phyloP scores from a whole-genome alignment of 257 asterid species.

The Lithospermum erythrorhizon region DNA sequence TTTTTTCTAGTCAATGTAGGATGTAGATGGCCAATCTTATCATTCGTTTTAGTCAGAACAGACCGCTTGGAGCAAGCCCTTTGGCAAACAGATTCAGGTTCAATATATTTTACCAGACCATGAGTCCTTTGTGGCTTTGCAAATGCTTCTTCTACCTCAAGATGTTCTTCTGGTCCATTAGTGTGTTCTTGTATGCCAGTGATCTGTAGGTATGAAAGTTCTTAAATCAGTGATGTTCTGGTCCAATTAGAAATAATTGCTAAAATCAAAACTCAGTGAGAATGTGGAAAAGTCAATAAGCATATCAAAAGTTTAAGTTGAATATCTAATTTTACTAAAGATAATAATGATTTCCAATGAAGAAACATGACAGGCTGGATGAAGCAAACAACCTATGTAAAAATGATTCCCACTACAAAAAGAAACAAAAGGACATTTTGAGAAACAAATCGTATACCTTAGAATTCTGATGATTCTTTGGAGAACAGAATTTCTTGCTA shows the following conservation, averaged over 20 bases:
- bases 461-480: slow-evolving; percentile 2
- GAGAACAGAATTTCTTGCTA: slow-evolving; percentile 25
- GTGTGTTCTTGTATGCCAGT: slow-evolving; percentile 19
- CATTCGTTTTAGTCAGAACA: slow-evolving; percentile 37
- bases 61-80: slow-evolving; percentile 74
- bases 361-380: background rate
- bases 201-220: slow-evolving; percentile 24
- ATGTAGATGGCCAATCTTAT: slow-evolving; percentile 24
- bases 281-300: background rate
- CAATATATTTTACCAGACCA: slow-evolving; percentile 24
- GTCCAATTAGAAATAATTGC: background rate
- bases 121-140: slow-evolving; percentile 20
- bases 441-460: background rate
- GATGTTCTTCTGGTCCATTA: slow-evolving; percentile 23
- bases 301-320: background rate
- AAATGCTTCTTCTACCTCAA: slow-evolving; percentile 14
- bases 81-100: slow-evolving; percentile 40
- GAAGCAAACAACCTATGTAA: background rate
- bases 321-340: background rate
- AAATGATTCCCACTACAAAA: background rate
- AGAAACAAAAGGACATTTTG: background rate
- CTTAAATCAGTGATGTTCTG: background rate
- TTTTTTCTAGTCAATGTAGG: slow-evolving; percentile 13
- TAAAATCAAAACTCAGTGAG: too few species aligned
- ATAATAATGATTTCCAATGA: background rate